Evolutionary conservation across 768 basidiomycete genomes (phyloP).

Genomic region (Lentinus brumalis): DNA sequence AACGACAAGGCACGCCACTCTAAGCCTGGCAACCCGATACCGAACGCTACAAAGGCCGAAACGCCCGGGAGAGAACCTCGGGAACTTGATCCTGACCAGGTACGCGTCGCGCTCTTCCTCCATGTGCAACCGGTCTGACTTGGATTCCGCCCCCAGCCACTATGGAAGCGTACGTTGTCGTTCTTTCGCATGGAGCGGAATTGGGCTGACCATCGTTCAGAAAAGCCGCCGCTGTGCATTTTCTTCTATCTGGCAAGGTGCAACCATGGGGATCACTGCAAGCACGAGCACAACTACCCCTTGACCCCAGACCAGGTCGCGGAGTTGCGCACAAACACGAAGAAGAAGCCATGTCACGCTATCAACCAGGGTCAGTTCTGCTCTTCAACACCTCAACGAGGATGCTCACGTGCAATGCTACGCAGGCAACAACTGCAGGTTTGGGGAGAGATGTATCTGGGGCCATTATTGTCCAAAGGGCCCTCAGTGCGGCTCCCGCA

Average conservation of each 20-base stretch:
- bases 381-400: not conserved
- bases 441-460: constrained; percentile 35
- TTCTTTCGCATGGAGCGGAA: not conserved
- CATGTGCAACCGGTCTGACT: not conserved
- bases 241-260: constrained; percentile 37
- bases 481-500: constrained; percentile 33
- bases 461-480: constrained; percentile 42
- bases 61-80: constrained; percentile 9
- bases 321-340: constrained; percentile 34
- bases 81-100: constrained; percentile 19
- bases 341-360: constrained; percentile 38
- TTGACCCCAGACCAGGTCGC: constrained; percentile 31
- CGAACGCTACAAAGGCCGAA: not conserved
- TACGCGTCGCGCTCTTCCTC: constrained; percentile 6
- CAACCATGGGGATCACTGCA: constrained; percentile 34
- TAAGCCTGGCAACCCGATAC: constrained; percentile 16
- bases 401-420: not conserved
- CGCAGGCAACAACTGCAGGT: constrained; percentile 25
- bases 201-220: constrained; percentile 19
- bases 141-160: constrained; percentile 22
- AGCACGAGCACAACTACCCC: constrained; percentile 37
- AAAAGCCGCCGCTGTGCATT: constrained; percentile 41
- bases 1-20: constrained; percentile 28
- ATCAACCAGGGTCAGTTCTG: constrained; percentile 30
- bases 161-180: constrained; percentile 32